Conservation (phyloP, 1,284 basidiomycete species). For the Cystobasidium sp. region DNA sequence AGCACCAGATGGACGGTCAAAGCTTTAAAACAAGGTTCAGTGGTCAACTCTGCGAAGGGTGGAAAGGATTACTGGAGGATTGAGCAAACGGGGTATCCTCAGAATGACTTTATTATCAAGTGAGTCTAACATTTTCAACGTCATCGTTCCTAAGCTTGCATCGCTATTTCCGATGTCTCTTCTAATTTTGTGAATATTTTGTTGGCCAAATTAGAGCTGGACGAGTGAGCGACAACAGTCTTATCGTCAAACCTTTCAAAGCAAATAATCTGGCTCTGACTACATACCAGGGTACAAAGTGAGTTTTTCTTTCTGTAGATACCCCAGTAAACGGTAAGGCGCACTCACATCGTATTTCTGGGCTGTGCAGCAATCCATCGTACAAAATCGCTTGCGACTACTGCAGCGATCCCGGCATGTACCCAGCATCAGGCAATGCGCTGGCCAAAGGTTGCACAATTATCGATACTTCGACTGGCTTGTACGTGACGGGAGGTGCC, state of each 20-base stretch:
- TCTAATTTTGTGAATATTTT: neutral
- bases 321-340: neutral
- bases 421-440: neutral
- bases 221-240: neutral
- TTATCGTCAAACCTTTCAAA: constrained; percentile 3
- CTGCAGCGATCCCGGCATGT: neutral
- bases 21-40: neutral
- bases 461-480: constrained; percentile 2
- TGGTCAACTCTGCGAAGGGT: neutral
- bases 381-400: neutral
- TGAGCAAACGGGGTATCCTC: neutral
- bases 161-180: neutral
- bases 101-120: constrained; percentile 13
- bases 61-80: neutral
- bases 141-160: neutral
- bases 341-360: neutral
- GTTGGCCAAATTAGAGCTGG: neutral
- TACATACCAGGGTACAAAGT: neutral
- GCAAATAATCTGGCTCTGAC: neutral
- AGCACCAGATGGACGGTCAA: constrained; percentile 1
- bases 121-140: neutral
- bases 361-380: neutral
- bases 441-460: neutral
- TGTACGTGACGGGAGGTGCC: neutral
- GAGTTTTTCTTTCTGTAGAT: neutral